phyloP scores from a whole-genome alignment of 805 yeast species.

The Brettanomyces nanus region DNA sequence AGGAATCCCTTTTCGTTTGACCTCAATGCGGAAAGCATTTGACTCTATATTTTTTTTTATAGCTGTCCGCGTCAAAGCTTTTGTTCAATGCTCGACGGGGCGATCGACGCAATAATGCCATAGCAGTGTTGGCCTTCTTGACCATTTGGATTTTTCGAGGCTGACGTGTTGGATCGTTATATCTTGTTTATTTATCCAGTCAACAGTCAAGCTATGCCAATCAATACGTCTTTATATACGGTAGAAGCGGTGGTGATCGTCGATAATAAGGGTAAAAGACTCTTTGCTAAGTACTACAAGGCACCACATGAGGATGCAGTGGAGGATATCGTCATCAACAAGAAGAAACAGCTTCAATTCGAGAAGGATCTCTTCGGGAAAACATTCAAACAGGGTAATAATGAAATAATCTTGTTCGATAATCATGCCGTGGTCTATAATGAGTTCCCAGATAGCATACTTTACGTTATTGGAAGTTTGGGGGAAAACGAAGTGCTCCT shows the following conservation, averaged over 20 bases:
- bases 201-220: too few species aligned
- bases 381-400: conserved; percentile 65
- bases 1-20: too few species aligned
- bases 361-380: conserved; percentile 66
- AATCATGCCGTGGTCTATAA: conserved; percentile 78
- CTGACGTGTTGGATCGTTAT: too few species aligned
- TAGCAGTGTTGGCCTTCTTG: too few species aligned
- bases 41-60: too few species aligned
- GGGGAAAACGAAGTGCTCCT: conserved; percentile 83
- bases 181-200: too few species aligned
- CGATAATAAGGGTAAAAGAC: conserved; percentile 72
- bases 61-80: too few species aligned
- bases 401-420: conserved; percentile 76
- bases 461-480: conserved; percentile 64
- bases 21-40: too few species aligned
- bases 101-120: not conserved
- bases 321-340: conserved; percentile 22
- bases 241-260: conserved; percentile 73
- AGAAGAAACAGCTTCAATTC: conserved; percentile 64
- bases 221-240: conserved; percentile 58
- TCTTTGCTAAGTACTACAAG: conserved; percentile 78
- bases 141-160: too few species aligned
- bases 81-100: too few species aligned
- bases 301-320: conserved; percentile 44
- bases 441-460: conserved; percentile 66